A percentile compares a stretch with the other conserved stretches of the same genome.
These are phyloP conservation scores for Hordeum marinum DNA, from an alignment of 176 grass and related monocot species.

Conservation along the genomic window DNA sequence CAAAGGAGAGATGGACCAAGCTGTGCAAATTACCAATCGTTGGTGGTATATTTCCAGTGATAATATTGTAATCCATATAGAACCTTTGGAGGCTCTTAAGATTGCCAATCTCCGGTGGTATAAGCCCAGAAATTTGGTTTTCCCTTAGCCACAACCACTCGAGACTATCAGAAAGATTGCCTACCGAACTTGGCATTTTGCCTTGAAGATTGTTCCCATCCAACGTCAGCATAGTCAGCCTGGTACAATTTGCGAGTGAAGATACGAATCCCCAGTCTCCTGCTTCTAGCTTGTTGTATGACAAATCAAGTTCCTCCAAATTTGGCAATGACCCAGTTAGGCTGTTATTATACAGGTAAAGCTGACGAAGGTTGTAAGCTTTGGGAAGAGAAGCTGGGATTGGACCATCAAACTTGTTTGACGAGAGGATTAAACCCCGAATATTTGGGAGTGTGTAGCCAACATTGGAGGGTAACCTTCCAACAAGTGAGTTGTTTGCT, in stretches of 20 bases:
- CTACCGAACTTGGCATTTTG: conserved; percentile 8
- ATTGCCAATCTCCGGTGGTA: conserved; percentile 35
- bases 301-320: neutral
- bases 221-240: neutral
- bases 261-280: conserved; percentile 13
- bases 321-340: conserved; percentile 26
- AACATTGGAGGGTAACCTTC: conserved; percentile 28
- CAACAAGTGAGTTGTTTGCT: conserved; percentile 19
- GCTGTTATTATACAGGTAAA: neutral
- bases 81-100: conserved; percentile 16
- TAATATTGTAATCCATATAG: conserved; percentile 30
- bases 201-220: conserved; percentile 31
- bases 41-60: conserved; percentile 38
- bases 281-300: conserved; percentile 29
- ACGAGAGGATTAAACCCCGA: neutral
- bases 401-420: conserved; percentile 21
- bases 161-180: conserved; percentile 29
- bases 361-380: conserved; percentile 2
- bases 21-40: conserved; percentile 33
- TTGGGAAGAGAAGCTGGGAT: conserved; percentile 36
- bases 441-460: conserved; percentile 36
- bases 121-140: conserved; percentile 33
- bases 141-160: conserved; percentile 1
- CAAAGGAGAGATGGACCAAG: conserved; percentile 28
- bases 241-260: conserved; percentile 27